Evolutionary conservation across 176 grass and related monocot species (phyloP), one percentile per base, ranked within the genome.

Genomic region (Panicum miliaceum): DNA sequence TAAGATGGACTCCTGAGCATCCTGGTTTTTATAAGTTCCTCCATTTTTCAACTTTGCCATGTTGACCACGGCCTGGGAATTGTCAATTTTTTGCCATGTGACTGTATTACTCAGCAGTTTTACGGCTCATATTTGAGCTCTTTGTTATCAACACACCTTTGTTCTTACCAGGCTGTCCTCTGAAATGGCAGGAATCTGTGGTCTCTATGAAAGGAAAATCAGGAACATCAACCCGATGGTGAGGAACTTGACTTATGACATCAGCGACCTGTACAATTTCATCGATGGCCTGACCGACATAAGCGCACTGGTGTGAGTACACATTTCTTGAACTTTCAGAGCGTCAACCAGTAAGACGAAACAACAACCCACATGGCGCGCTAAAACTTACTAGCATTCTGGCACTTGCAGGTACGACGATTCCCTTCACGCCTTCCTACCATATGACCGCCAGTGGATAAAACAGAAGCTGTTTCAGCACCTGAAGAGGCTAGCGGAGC

Each of bases 371-470:
- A 71, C 29, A 37, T 0, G 40, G 61, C 2, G 23, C 6, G 18
- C 51, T 48, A 48, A 48, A 20, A 56, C 32, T 29, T 36, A 47
- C 12, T 16, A 47, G 36, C 35, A 25, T 47, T 60, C 27, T 60
- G 22, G 6, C 27, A 22, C 23, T 58, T 78, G 46, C 86, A 94
- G 94, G 75, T 97, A 80, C 22, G 94, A 97, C 52, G 79, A 90
- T 37, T 88, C 90, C 16, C 83, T 97, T 46, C 85, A 90, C n/a
- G 92, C 92, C 23, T 97, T 88, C 71, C 79, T 97, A 26, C 89
- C 91, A 13, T 97, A 89, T 15, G 91, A 97, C 51, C 79, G 91
- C 48, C 91, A 92, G 63, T 97, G 94, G 94, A 97, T 97, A 86
- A 94, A 97, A 51, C 86, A 91, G 50, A 90, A 84, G 79, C 75